Evolutionary conservation across 1,284 basidiomycete species (phyloP), one percentile per base, ranked within the genome.

Genomic region (Stereum hirsutum): DNA sequence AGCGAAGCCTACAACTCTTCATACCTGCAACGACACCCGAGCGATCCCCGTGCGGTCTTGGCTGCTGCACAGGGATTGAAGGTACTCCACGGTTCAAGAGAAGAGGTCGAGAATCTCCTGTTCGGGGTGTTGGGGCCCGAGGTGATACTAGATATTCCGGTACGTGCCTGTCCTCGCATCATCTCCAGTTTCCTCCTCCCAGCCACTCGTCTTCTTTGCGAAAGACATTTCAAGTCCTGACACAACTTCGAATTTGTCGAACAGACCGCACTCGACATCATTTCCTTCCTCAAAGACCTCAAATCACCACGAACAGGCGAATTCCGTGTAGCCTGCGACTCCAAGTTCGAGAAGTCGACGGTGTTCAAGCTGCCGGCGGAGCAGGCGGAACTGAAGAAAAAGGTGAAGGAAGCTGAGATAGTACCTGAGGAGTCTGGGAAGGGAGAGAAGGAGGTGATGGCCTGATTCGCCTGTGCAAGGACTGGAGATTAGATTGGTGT

Each of bases 1-100:
- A 54, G 80, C 7, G 79, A 84, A 32, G 72, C 69, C 0, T 83
- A 75, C 62, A 91, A 88, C 54, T 75, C 81, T 7, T 78, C 85
- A 48, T 89, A 81, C 51, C 67, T 89, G 11, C 88, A 92, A 59
- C 68, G 58, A 19, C 69, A 81, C 44, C 65, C 76, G 1, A 54
- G 61, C 1, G 70, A 70, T 23, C 66, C 75, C 0, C 51, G 54
- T 2, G 76, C 77, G 1, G 64, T 85, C 31, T 62, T 93, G 12
- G 79, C 75, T 1, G 68, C 69, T 30, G 85, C 86, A 2, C 69
- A 72, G 55, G 80, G 68, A 2, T 62, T 70, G 27, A 60, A 57
- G 3, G 52, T 59, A 6, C 58, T 87, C 24, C 66, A 67, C 2
- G 63, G 70, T 0, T 66, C 77, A 4, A 50, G 58, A 27, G 69